Percentiles rank a stretch among this genome's conserved stretches.
Conservation (phyloP, 73 alveolate genomes). For the Paramecium primaurelia region DNA sequence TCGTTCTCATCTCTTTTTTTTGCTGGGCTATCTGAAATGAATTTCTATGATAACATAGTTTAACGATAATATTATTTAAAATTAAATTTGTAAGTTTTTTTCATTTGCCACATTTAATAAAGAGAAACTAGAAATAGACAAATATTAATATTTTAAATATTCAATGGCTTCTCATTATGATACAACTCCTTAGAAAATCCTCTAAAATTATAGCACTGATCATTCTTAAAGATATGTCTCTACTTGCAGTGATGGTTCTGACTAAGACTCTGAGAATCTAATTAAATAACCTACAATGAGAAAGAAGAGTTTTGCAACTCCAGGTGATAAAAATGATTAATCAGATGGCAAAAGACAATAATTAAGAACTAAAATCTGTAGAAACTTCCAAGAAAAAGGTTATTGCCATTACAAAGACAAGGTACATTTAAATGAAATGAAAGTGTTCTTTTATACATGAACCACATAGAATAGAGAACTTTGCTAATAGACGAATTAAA, state of each 20-base stretch:
- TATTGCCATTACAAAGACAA: constrained; percentile 1
- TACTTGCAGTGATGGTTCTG: not conserved
- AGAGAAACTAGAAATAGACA: not conserved
- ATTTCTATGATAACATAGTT: not conserved
- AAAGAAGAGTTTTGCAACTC: constrained; percentile 29
- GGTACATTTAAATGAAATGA: constrained; percentile 9
- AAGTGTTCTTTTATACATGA: constrained; percentile 10
- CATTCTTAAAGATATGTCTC: not conserved
- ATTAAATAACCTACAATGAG: constrained; percentile 8
- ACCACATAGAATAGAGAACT: not conserved
- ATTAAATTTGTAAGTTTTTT: not conserved
- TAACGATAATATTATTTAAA: constrained; percentile 3
- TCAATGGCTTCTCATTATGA: not conserved
- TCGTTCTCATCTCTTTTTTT: not conserved
- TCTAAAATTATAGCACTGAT: not conserved
- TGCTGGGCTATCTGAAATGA: not conserved
- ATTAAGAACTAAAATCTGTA: not conserved
- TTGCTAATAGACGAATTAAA: not conserved
- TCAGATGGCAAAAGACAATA: not conserved
- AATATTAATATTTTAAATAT: not conserved
- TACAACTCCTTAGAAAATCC: not conserved
- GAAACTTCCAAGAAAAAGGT: constrained; percentile 23
- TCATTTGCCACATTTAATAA: not conserved
- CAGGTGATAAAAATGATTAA: not conserved
- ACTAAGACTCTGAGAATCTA: not conserved